A percentile compares a stretch with the other conserved stretches of the same genome.
Conservation (phyloP, 441 rosid species). For the Cnidoscolus chayamansa region DNA sequence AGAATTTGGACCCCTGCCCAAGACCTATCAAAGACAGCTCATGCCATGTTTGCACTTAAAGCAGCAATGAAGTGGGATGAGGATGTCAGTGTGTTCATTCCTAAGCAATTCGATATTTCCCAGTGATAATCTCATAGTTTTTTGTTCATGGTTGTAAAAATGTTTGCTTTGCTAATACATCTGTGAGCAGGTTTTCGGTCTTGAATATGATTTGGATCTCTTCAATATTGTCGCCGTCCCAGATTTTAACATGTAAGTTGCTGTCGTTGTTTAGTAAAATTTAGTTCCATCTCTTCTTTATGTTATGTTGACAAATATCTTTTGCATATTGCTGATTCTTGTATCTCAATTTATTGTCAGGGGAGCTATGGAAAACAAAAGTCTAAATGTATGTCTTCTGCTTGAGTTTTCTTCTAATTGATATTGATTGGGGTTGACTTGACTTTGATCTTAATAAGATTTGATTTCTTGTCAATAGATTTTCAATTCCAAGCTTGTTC, state of each 20-base stretch:
- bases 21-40: constrained; percentile 88
- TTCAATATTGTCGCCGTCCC: constrained; percentile 96
- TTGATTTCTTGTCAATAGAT: constrained; percentile 48
- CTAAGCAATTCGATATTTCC: neutral
- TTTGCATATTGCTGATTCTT: constrained; percentile 14
- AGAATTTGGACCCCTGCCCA: constrained; percentile 91
- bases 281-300: neutral
- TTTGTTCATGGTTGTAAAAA: constrained; percentile 5
- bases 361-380: constrained; percentile 99
- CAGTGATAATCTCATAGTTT: neutral
- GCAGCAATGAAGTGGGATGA: constrained; percentile 99
- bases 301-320: constrained; percentile 6
- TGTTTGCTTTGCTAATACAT: constrained; percentile 2
- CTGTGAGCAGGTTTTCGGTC: constrained; percentile 78
- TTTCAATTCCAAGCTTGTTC: constrained; percentile 91
- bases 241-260: constrained; percentile 88
- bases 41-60: constrained; percentile 95
- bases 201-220: constrained; percentile 94
- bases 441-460: constrained; percentile 11
- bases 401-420: neutral
- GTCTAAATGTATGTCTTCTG: constrained; percentile 68
- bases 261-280: constrained; percentile 13
- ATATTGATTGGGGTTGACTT: neutral
- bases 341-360: constrained; percentile 41
- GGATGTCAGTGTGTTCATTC: constrained; percentile 53